phyloP scores from a whole-genome alignment of 306 rosid species.

The Crotalaria pallida region DNA sequence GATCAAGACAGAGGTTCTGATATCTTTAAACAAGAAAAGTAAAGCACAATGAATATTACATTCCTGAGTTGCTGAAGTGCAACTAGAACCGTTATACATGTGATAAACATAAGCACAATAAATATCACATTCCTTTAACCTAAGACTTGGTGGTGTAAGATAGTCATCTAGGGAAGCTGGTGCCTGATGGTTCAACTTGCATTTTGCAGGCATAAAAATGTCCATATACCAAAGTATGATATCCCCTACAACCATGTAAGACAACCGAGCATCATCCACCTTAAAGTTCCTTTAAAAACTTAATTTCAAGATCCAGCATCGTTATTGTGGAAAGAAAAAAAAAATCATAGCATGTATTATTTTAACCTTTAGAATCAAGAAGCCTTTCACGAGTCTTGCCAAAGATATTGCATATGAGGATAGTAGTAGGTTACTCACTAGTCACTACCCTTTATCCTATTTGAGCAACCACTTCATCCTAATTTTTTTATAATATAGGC shows the following conservation, averaged over 20 bases:
- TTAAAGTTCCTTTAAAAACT: neutral
- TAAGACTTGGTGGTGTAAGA: no score
- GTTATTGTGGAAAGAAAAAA: neutral
- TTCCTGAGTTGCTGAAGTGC: no score
- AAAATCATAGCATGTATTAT: neutral
- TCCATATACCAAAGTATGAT: neutral
- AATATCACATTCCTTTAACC: no score
- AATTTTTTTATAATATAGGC: neutral
- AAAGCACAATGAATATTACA: no score
- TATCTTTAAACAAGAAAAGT: neutral
- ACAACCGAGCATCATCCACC: neutral
- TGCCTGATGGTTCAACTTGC: no score
- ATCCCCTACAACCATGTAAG: slow-evolving; percentile 2
- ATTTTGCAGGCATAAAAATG: no score
- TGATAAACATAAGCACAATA: no score
- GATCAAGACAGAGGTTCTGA: neutral
- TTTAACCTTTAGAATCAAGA: neutral
- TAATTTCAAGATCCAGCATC: neutral
- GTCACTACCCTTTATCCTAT: neutral
- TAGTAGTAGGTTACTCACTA: neutral
- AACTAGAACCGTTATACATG: no score
- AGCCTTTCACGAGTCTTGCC: neutral
- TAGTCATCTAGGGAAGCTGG: no score
- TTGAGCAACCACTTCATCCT: neutral
- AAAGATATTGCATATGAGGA: neutral